A percentile compares a stretch with the other conserved stretches of the same genome.
These are phyloP conservation scores for Cladosporium colombiae DNA, from an alignment of 2,329 filamentous ascomycete species.

Conservation along the genomic window DNA sequence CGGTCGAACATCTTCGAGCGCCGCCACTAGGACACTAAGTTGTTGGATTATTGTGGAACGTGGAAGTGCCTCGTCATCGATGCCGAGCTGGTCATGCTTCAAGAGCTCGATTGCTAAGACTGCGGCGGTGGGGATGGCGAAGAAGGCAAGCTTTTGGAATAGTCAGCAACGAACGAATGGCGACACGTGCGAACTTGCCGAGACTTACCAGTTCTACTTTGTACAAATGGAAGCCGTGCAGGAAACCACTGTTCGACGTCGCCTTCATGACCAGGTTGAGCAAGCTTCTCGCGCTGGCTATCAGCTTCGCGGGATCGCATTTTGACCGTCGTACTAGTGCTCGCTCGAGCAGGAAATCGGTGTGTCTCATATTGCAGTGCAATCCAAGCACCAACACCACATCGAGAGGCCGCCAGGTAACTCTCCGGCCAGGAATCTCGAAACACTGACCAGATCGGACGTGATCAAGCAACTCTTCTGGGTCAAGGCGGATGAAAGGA, in stretches of 20 bases:
- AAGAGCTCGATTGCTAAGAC: slow-evolving; percentile 47
- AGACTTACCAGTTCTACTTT: slow-evolving; percentile 35
- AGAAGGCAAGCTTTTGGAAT: slow-evolving; percentile 35
- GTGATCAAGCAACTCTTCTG: slow-evolving; percentile 30
- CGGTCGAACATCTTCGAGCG: slow-evolving; percentile 41
- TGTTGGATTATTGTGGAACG: slow-evolving; percentile 48
- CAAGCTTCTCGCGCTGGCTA: slow-evolving; percentile 41
- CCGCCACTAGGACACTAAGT: slow-evolving; percentile 47
- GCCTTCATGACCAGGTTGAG: slow-evolving; percentile 42
- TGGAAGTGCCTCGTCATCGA: slow-evolving; percentile 39
- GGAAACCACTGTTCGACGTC: slow-evolving; percentile 42
- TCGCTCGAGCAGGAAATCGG: slow-evolving; percentile 60
- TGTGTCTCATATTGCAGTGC: slow-evolving; percentile 50
- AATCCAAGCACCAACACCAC: slow-evolving; percentile 45
- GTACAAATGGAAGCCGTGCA: slow-evolving; percentile 47
- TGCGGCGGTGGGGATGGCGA: slow-evolving; percentile 45
- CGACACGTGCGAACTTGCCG: not conserved
- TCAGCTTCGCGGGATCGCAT: slow-evolving; percentile 36
- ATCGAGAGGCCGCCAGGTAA: slow-evolving; percentile 39
- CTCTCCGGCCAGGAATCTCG: slow-evolving; percentile 2
- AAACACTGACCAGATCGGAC: not conserved
- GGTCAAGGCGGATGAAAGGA: slow-evolving; percentile 32
- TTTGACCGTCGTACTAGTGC: slow-evolving; percentile 51
- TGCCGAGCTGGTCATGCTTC: slow-evolving; percentile 42
- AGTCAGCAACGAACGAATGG: not conserved